A percentile compares a stretch with the other conserved stretches of the same genome.
Conservation (phyloP, 192 early-diverging fungal species). For the Coemansia sp. region DNA sequence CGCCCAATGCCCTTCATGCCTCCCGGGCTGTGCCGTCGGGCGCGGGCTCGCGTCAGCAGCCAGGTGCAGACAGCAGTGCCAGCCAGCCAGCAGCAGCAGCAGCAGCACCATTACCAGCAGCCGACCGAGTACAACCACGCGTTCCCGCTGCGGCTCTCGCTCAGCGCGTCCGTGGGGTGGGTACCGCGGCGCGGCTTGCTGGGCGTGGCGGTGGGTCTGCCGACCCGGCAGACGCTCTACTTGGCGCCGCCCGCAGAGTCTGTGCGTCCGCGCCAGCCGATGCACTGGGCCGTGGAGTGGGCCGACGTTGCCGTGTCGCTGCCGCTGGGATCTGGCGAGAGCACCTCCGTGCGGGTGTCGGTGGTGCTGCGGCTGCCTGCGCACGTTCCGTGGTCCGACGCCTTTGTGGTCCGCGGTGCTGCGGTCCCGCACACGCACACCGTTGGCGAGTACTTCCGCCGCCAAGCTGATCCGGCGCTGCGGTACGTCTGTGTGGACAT, state of each 20-base stretch:
- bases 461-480: neutral
- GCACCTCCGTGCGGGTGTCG: conserved; percentile 14
- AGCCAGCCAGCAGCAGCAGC: neutral
- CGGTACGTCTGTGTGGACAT: conserved; percentile 22
- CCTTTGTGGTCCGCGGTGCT: conserved; percentile 15
- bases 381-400: conserved; percentile 39
- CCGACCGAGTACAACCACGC: conserved; percentile 39
- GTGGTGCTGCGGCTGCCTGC: conserved; percentile 15
- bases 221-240: conserved; percentile 17
- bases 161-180: conserved; percentile 25
- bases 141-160: conserved; percentile 34
- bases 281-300: conserved; percentile 45
- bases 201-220: conserved; percentile 20
- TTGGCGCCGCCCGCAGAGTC: conserved; percentile 9
- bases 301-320: conserved; percentile 20
- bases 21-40: conserved; percentile 23
- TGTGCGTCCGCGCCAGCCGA: conserved; percentile 13
- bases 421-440: conserved; percentile 17
- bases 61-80: too few relatives aligned
- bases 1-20: conserved; percentile 22
- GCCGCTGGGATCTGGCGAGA: conserved; percentile 49
- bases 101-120: neutral
- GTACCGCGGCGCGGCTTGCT: conserved; percentile 18
- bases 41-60: conserved; percentile 7
- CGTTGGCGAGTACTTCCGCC: conserved; percentile 22